Evolutionary conservation across 495 filamentous ascomycete species (phyloP), one percentile per base, ranked within the genome.

Genomic region (Trichoderma gamsii): DNA sequence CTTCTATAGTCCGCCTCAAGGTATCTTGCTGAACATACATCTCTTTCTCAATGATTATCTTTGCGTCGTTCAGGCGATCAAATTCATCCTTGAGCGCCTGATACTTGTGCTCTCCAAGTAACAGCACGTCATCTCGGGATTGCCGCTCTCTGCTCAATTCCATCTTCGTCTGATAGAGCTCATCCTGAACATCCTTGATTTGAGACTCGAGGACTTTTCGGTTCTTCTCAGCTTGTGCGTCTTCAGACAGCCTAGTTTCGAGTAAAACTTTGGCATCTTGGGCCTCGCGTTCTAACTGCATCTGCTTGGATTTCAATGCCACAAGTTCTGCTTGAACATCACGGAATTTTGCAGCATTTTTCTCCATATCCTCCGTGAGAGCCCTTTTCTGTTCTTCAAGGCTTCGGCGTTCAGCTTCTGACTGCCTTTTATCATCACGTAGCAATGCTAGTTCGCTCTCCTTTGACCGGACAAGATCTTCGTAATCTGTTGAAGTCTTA

Each of bases 1-100:
- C 89, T 77, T 96, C 92, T 51, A 90, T 90, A 11, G 93, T 90
- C 23, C 95, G 90, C 25, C 95, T 90, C 61, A 97, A 86, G 16
- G 90, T 90, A 74, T 99, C 95, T 76, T 97, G 93, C 72, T 98
- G 95, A n/a, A 90, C 87, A 75, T 97, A 98, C 78, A 99, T 92
- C 76, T 98, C 96, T 77, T 97, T 97, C 76, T 99, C 95, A 67
- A 99, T 97, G 49, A 85, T 95, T 71, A 97, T 97, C 77, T 99
- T 99, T 6, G 93, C 89, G 46, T 97, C 92, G 70, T 96, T 97
- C 16, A 99, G 82, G n/a, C 85, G 84, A 41, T 93, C 85, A 72
- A 89, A 96, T 68, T 98, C 93, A 25, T 93, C 87, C 72, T 91
- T 88, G 67, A 99, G 78, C 56, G 88, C 87, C 21, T 88, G 81